Conservation (phyloP, 1,284 basidiomycete genomes). For the Nidula niveotomentosa region DNA sequence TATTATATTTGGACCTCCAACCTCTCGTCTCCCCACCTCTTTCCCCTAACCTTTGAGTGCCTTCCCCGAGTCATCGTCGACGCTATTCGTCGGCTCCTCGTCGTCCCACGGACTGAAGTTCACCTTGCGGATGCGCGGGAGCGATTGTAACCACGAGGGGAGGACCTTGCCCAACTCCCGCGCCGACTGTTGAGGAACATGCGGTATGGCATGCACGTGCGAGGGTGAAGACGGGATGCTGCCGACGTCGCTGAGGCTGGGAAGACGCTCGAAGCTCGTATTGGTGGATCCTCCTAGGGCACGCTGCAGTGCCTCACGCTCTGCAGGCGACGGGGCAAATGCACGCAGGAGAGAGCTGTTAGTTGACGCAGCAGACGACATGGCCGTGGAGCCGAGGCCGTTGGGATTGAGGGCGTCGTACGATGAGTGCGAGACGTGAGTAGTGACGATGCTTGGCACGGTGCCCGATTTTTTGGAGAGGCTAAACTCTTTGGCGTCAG, state of each 20-base stretch:
- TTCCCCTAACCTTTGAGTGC: background rate
- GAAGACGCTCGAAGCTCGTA: conserved; percentile 70
- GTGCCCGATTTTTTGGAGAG: conserved; percentile 34
- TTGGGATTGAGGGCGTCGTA: conserved; percentile 59
- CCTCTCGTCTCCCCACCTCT: background rate
- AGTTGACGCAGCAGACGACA: conserved; percentile 37
- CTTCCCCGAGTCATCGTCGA: background rate
- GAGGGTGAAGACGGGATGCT: conserved; percentile 64
- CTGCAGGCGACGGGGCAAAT: conserved; percentile 80
- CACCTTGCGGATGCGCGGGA: conserved; percentile 52
- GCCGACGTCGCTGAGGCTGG: conserved; percentile 69
- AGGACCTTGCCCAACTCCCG: conserved; percentile 30
- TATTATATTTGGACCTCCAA: background rate
- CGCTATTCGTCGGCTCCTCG: conserved; percentile 35
- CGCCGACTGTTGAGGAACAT: conserved; percentile 19
- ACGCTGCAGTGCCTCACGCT: conserved; percentile 76
- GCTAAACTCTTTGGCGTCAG: conserved; percentile 82
- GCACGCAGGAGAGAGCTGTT: conserved; percentile 62
- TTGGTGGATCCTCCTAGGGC: conserved; percentile 68
- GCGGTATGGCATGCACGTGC: conserved; percentile 32
- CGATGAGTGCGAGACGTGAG: conserved; percentile 11
- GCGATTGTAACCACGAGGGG: conserved; percentile 55
- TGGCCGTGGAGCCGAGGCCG: conserved; percentile 36
- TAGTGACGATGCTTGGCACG: conserved; percentile 4
- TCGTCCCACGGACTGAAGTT: conserved; percentile 72